A percentile compares a stretch with the other conserved stretches of the same genome.
These are phyloP conservation scores for Pyricularia pennisetigena DNA, from an alignment of 2,329 filamentous ascomycete species.

Conservation along the genomic window DNA sequence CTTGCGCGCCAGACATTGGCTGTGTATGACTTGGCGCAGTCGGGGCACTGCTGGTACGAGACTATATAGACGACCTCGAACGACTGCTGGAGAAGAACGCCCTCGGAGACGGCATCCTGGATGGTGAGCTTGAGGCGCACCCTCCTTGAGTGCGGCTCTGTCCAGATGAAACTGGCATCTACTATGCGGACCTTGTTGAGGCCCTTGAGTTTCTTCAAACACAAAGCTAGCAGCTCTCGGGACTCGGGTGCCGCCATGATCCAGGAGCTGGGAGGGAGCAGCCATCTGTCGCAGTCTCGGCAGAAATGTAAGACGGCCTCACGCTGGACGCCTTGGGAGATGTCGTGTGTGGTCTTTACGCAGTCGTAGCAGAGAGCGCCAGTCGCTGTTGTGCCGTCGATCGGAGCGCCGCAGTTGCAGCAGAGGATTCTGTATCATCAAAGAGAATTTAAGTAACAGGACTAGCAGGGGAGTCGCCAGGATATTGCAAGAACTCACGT, in stretches of 20 bases:
- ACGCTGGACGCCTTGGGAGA: slow-evolving; percentile 81
- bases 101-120: slow-evolving; percentile 57
- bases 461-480: not conserved
- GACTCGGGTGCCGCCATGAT: slow-evolving; percentile 78
- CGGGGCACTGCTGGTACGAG: slow-evolving; percentile 85
- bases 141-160: slow-evolving; percentile 87
- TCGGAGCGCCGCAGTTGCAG: slow-evolving; percentile 93
- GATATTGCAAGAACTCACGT: slow-evolving; percentile 14
- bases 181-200: slow-evolving; percentile 87
- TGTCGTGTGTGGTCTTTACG: slow-evolving; percentile 88
- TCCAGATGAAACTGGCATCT: slow-evolving; percentile 96
- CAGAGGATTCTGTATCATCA: slow-evolving; percentile 67
- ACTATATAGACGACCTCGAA: slow-evolving; percentile 94
- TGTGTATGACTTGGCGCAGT: slow-evolving; percentile 92
- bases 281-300: slow-evolving; percentile 89
- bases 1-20: slow-evolving; percentile 90
- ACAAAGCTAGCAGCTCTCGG: slow-evolving; percentile 84
- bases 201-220: slow-evolving; percentile 77
- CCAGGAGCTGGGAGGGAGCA: slow-evolving; percentile 80
- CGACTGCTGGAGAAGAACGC: slow-evolving; percentile 71
- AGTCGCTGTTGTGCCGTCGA: slow-evolving; percentile 79
- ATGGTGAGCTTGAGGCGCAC: slow-evolving; percentile 94
- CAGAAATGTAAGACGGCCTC: slow-evolving; percentile 88
- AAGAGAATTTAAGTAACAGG: slow-evolving; percentile 8
- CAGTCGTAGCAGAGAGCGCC: slow-evolving; percentile 94